phyloP scores from a whole-genome alignment of 2,329 filamentous ascomycete species.

The Akanthomyces uredinophilus region DNA sequence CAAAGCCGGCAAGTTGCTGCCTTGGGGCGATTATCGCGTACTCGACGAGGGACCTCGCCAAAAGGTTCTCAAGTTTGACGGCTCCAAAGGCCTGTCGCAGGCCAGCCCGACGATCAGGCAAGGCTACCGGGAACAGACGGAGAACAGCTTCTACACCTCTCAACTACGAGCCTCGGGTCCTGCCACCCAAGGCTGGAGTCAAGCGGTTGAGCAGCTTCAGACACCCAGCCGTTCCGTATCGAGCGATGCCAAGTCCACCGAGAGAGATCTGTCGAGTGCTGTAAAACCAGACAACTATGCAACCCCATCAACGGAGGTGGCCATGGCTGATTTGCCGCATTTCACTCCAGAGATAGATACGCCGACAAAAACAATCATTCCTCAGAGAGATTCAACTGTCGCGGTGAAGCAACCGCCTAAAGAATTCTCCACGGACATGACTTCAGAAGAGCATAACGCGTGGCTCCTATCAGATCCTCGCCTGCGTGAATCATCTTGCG shows the following conservation, averaged over 20 bases:
- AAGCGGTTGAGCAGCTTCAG: constrained; percentile 24
- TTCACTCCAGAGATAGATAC: constrained; percentile 7
- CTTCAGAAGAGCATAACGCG: constrained; percentile 90
- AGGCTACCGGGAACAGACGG: constrained; percentile 76
- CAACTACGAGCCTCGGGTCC: constrained; percentile 51
- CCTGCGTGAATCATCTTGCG: constrained; percentile 81
- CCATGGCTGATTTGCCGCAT: constrained; percentile 13
- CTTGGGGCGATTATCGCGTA: constrained; percentile 82
- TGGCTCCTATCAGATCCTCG: constrained; percentile 77
- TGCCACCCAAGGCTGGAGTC: constrained; percentile 25
- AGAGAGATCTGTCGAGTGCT: constrained; percentile 15
- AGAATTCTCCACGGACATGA: constrained; percentile 56
- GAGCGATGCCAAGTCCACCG: constrained; percentile 2
- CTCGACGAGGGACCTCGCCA: constrained; percentile 80
- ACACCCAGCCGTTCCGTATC: constrained; percentile 19
- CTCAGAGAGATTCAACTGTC: neutral
- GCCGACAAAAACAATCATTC: neutral
- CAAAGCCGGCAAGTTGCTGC: constrained; percentile 69
- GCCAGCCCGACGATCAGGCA: constrained; percentile 49
- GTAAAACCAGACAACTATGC: neutral
- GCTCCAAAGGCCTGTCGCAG: constrained; percentile 62
- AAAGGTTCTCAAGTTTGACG: constrained; percentile 61
- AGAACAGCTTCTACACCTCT: constrained; percentile 74
- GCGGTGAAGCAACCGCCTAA: neutral
- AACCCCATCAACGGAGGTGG: neutral